Conservation (phyloP, 495 filamentous ascomycete species). For the Aspergillus indologenus region DNA sequence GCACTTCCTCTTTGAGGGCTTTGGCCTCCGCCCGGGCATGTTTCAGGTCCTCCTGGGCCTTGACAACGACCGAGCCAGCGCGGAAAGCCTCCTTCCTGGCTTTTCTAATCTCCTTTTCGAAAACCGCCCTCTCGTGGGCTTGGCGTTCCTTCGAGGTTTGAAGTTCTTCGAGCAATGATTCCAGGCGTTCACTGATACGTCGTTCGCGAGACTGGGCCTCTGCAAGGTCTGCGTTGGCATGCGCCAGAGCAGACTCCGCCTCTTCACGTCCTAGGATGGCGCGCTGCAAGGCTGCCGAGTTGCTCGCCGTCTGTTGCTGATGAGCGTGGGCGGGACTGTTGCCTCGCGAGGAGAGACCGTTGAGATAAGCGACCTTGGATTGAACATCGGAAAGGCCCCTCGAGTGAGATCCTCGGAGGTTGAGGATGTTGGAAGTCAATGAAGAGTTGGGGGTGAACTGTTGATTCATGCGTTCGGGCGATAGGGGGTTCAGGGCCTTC, state of each 20-base stretch:
- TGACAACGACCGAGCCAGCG: slow-evolving; percentile 69
- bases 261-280: slow-evolving; percentile 83
- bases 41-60: slow-evolving; percentile 81
- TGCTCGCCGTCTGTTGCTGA: slow-evolving; percentile 29
- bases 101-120: slow-evolving; percentile 80
- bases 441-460: slow-evolving; percentile 55
- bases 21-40: slow-evolving; percentile 54
- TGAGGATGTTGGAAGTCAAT: slow-evolving; percentile 43
- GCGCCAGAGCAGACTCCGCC: slow-evolving; percentile 56
- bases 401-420: slow-evolving; percentile 36
- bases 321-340: slow-evolving; percentile 57
- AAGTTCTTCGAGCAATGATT: slow-evolving; percentile 75
- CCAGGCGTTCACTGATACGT: slow-evolving; percentile 72
- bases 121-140: slow-evolving; percentile 66
- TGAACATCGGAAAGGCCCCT: slow-evolving; percentile 69
- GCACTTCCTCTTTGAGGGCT: slow-evolving; percentile 51
- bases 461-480: slow-evolving; percentile 78
- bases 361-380: slow-evolving; percentile 81
- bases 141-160: slow-evolving; percentile 72
- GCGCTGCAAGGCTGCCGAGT: slow-evolving; percentile 71
- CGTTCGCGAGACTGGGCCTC: slow-evolving; percentile 72
- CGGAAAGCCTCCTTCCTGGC: slow-evolving; percentile 85
- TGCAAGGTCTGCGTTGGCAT: slow-evolving; percentile 59
- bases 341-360: slow-evolving; percentile 59
- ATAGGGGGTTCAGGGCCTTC: slow-evolving; percentile 67